Percentiles rank a stretch among this genome's conserved stretches.
phyloP scores from a whole-genome alignment of 345 rosid species.

The Eutrema heterophyllum region DNA sequence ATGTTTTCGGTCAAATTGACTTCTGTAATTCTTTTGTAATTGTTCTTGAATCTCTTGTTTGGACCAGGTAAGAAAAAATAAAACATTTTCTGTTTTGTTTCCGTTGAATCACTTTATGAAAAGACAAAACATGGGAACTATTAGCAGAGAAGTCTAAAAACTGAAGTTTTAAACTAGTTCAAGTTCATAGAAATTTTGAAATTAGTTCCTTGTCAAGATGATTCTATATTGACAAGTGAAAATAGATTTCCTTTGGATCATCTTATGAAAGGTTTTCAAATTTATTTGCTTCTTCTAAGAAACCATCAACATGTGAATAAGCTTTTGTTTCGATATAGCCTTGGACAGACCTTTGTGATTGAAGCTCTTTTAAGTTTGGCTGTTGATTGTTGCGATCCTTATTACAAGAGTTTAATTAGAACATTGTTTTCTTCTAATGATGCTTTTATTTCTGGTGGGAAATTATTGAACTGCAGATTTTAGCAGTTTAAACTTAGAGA shows the following conservation, averaged over 20 bases:
- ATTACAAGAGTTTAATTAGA: neutral
- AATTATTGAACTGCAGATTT: neutral
- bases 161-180: neutral
- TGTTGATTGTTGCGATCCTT: neutral
- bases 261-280: neutral
- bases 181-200: neutral
- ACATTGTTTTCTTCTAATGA: neutral
- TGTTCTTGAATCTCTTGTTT: constrained; percentile 19
- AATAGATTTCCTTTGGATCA: neutral
- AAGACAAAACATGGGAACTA: neutral
- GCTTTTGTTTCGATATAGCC: neutral
- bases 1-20: constrained; percentile 15
- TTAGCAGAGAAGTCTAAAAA: neutral
- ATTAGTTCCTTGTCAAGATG: neutral
- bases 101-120: neutral
- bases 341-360: neutral
- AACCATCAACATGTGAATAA: neutral
- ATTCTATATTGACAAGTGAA: neutral
- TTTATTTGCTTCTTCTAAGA: neutral
- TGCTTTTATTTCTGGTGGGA: neutral
- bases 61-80: neutral
- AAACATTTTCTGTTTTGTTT: neutral
- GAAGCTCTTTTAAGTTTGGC: neutral
- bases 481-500: neutral
- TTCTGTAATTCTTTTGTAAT: constrained; percentile 2